A percentile compares a stretch with the other conserved stretches of the same genome.
Conservation (phyloP, 129 eudicot species). For the Flaveria bidentis region DNA sequence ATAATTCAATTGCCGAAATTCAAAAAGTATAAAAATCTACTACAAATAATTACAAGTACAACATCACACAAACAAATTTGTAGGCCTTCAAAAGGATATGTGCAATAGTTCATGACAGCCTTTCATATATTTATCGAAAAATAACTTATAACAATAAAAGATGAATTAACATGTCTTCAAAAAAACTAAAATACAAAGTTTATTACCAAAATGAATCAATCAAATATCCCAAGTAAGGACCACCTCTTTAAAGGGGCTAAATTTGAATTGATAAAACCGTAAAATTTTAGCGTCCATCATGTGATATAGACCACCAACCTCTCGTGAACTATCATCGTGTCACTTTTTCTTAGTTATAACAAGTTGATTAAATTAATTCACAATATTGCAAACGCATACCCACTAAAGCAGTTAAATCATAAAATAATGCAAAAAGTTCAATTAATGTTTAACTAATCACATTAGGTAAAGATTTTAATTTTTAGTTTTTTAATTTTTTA, state of each 20-base stretch:
- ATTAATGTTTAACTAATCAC: constrained; percentile 1
- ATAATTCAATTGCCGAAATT: background rate
- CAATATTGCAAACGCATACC: constrained; percentile 21
- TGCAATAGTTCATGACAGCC: background rate
- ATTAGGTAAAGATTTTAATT: constrained; percentile 14
- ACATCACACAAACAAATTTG: too few relatives aligned
- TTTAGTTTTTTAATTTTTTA: too few relatives aligned
- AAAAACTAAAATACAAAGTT: background rate
- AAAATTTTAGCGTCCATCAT: constrained; percentile 32
- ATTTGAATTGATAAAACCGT: background rate
- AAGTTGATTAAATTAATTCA: constrained; percentile 25
- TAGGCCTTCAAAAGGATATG: background rate
- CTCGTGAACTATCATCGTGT: constrained; percentile 41
- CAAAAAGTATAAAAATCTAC: too few relatives aligned
- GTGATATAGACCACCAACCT: constrained; percentile 40
- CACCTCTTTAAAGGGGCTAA: constrained; percentile 22
- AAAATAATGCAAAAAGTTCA: constrained; percentile 5
- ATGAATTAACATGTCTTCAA: background rate
- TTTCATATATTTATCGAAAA: background rate
- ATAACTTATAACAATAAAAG: background rate
- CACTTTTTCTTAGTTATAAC: constrained; percentile 20
- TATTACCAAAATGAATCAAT: background rate
- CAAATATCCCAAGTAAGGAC: constrained; percentile 21
- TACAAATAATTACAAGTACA: too few relatives aligned
- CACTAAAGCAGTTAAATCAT: constrained; percentile 26